Conservation (phyloP, 2,329 filamentous ascomycete genomes). For the Colletotrichum higginsianum region DNA sequence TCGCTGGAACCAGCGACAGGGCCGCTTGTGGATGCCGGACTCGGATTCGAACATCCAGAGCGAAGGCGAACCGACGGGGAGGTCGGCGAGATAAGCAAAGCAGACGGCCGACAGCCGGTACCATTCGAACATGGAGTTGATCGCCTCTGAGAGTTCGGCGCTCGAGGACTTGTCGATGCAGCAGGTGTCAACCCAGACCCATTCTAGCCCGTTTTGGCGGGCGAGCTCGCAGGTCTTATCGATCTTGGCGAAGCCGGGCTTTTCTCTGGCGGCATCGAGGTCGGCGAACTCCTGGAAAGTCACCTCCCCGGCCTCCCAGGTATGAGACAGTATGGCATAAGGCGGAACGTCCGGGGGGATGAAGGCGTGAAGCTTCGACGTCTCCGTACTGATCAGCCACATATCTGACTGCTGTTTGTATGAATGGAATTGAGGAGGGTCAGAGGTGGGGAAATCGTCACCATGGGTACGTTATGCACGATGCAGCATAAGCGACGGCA, state of each 20-base stretch:
- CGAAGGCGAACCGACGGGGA: not conserved
- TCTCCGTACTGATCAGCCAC: slow-evolving; percentile 47
- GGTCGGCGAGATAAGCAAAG: slow-evolving; percentile 36
- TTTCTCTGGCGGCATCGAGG: not conserved
- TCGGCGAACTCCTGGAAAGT: slow-evolving; percentile 45
- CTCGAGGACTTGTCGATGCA: slow-evolving; percentile 33
- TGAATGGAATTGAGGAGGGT: not conserved
- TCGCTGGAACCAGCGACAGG: slow-evolving; percentile 25
- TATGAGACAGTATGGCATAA: slow-evolving; percentile 56
- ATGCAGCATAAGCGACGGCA: not conserved
- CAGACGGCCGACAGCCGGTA: slow-evolving; percentile 34
- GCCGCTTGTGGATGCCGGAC: not conserved
- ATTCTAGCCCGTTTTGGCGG: slow-evolving; percentile 19
- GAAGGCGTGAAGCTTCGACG: slow-evolving; percentile 44
- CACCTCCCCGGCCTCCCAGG: slow-evolving; percentile 51
- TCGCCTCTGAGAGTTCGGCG: slow-evolving; percentile 37
- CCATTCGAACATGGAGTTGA: slow-evolving; percentile 34
- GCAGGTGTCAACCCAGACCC: slow-evolving; percentile 29
- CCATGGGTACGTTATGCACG: not conserved
- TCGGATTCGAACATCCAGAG: not conserved
- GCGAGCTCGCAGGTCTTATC: slow-evolving; percentile 38
- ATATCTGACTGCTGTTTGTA: slow-evolving; percentile 35
- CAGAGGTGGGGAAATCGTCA: not conserved
- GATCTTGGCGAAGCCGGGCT: slow-evolving; percentile 37
- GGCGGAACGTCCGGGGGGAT: slow-evolving; percentile 32